phyloP scores from a whole-genome alignment of 2,329 filamentous ascomycete genomes.

The Colletotrichum coccodes region DNA sequence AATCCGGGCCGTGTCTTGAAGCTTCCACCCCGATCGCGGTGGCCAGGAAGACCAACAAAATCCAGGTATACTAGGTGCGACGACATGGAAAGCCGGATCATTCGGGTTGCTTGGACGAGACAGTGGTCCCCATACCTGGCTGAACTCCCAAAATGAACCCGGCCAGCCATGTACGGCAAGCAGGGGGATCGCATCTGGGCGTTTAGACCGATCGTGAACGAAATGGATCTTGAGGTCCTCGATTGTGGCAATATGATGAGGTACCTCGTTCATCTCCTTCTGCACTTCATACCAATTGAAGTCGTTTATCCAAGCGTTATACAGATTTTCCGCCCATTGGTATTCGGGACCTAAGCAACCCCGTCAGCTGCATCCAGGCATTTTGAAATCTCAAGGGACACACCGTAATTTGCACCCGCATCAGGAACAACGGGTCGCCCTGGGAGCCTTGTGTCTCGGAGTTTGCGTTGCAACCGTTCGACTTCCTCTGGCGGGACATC shows the following conservation, averaged over 20 bases:
- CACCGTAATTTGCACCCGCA: background rate
- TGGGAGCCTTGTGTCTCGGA: background rate
- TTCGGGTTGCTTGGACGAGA: conserved; percentile 35
- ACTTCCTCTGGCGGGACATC: background rate
- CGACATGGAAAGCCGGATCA: conserved; percentile 44
- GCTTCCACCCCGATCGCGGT: conserved; percentile 43
- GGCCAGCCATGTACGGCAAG: conserved; percentile 56
- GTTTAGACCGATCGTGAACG: conserved; percentile 34
- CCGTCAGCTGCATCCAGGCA: background rate
- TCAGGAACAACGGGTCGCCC: background rate
- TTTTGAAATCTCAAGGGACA: background rate
- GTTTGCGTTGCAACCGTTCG: background rate
- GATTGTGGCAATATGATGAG: conserved; percentile 34
- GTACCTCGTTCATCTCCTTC: conserved; percentile 18
- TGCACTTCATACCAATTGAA: conserved; percentile 35
- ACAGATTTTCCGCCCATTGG: conserved; percentile 31
- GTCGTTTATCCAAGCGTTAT: conserved; percentile 16
- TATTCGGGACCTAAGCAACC: background rate
- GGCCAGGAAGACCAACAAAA: conserved; percentile 47
- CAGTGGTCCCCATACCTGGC: conserved; percentile 47
- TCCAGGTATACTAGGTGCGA: conserved; percentile 51
- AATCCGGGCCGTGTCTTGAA: conserved; percentile 47
- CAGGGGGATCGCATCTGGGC: conserved; percentile 47
- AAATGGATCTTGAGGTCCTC: conserved; percentile 39
- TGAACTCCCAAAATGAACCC: conserved; percentile 55